Evolutionary conservation across 805 yeast genomes (phyloP).

Genomic region (Nakazawaea ishiwadae): DNA sequence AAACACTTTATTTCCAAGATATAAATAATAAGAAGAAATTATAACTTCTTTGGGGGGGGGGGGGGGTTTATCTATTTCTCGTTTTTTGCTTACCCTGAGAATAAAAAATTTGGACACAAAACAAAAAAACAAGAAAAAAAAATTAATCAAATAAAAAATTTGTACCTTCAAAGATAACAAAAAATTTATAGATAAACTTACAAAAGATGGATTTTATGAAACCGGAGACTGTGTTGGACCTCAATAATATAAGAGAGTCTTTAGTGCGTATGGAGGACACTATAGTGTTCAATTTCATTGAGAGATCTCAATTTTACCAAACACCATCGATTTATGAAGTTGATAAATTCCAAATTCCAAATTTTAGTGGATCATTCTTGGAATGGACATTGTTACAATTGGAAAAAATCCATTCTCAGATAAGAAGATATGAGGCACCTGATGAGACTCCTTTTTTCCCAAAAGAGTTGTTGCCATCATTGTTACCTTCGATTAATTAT

Average conservation of each 20-base stretch:
- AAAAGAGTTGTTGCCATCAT: conserved; percentile 47
- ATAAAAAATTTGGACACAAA: too few species aligned
- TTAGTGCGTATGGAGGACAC: conserved; percentile 95
- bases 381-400: conserved; percentile 80
- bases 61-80: too few species aligned
- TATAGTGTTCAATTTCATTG: conserved; percentile 86
- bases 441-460: conserved; percentile 93
- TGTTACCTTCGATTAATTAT: conserved; percentile 78
- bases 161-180: neutral
- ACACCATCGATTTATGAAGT: conserved; percentile 70
- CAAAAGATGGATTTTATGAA: conserved; percentile 74
- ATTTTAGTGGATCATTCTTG: conserved; percentile 74
- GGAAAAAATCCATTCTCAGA: conserved; percentile 72
- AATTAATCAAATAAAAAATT: neutral
- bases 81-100: too few species aligned
- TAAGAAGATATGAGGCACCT: conserved; percentile 89
- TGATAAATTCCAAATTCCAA: conserved; percentile 54
- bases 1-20: neutral
- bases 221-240: conserved; percentile 76
- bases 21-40: too few species aligned
- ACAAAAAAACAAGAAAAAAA: neutral
- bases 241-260: conserved; percentile 78
- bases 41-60: too few species aligned
- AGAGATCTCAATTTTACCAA: conserved; percentile 81
- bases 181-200: neutral